Base-by-base conservation (phyloP, 768 basidiomycete genomes). In the Panus rudis region DNA sequence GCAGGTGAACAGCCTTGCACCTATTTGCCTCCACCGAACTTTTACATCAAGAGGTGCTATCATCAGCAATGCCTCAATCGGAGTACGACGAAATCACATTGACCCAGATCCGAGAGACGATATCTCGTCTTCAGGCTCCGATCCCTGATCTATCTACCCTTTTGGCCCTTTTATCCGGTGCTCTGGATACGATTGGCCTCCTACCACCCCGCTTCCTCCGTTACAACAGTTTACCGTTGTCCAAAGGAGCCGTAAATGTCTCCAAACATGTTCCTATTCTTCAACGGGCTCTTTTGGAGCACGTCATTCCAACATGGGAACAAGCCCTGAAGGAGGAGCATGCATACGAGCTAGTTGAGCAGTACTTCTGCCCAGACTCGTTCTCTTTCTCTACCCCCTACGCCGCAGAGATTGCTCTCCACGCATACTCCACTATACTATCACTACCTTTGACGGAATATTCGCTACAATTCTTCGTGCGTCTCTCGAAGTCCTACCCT, bases 361-460 rank as follows among this genome's bases (percentile, higher is more conserved):
- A 82, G 47, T 90, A 81, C 59, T 91, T 92, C 55, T 79, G 77
- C 53, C 89, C 89, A 4, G 75, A 79, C 53, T 54, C 63, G 17
- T 76, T 81, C 55, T 70, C 65, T 12, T 78, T 72, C 50, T 64
- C 79, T 2, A 68, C 68, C 7, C 47, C 67, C 7, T 55, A 65
- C 5, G 73, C 81, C 0, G 75, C 76, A 19, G 63, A 76, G 23
- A 65, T 81, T 14, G 76, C 77, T 11, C 41, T 79, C 4, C 61
- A 68, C 34, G 78, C 85, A 3, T 90, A 88, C 59, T 74, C 76
- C 17, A 78, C 77, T 0, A 68, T 92, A 33, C 63, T 81, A 43
- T 68, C 76, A 13, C 53, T 68, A 23, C 63, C 73, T 22, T 55
- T 83, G 26, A 64, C 66, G 25, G 59, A 64, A 7, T 75, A 76